phyloP scores from a whole-genome alignment of 805 yeast species.

The Ascoidea asiatica region DNA sequence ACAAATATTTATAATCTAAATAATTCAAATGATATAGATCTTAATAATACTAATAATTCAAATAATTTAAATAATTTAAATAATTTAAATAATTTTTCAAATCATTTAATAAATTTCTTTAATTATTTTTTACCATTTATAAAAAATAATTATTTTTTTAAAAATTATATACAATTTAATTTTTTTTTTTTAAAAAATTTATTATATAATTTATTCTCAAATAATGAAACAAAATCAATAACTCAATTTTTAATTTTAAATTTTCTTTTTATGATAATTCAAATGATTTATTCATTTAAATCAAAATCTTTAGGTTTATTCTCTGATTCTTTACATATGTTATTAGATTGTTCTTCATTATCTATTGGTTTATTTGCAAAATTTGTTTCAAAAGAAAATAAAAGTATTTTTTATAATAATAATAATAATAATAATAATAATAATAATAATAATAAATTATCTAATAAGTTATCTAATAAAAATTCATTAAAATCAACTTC shows the following conservation, averaged over 20 bases:
- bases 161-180: too few relatives aligned
- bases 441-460: background rate
- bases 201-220: slow-evolving; percentile 21
- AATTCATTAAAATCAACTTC: background rate
- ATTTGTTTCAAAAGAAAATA: slow-evolving; percentile 35
- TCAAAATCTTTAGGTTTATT: slow-evolving; percentile 85
- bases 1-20: background rate
- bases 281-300: slow-evolving; percentile 79
- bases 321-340: slow-evolving; percentile 94
- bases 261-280: slow-evolving; percentile 89
- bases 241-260: slow-evolving; percentile 78
- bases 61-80: too few relatives aligned
- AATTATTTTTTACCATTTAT: background rate
- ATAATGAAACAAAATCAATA: slow-evolving; percentile 74
- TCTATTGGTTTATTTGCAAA: slow-evolving; percentile 86
- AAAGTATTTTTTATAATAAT: slow-evolving; percentile 15
- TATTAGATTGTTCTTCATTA: slow-evolving; percentile 83
- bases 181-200: too few relatives aligned
- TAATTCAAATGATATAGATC: background rate
- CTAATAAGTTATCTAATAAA: background rate
- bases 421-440: slow-evolving; percentile 1
- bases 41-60: too few relatives aligned
- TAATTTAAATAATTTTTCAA: too few relatives aligned
- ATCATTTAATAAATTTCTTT: background rate
- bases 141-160: too few relatives aligned